These are phyloP conservation scores for Penicillium taxi DNA, from an alignment of 495 filamentous ascomycete genomes.

Conservation along the genomic window DNA sequence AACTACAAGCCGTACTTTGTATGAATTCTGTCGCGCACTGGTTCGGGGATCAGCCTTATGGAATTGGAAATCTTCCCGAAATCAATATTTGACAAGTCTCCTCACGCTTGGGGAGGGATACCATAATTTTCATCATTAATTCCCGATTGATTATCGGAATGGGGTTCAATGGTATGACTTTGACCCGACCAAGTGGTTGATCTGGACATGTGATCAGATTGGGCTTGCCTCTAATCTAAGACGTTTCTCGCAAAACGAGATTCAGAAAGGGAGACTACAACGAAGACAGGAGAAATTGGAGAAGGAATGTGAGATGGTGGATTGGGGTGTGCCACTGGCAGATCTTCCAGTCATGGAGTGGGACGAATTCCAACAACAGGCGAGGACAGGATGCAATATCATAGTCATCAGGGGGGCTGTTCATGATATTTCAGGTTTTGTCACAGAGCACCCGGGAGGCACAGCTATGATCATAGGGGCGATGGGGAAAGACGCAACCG, in stretches of 20 bases:
- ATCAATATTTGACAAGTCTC: constrained; percentile 71
- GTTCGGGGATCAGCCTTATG: constrained; percentile 94
- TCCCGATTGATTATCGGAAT: constrained; percentile 94
- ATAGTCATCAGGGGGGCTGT: constrained; percentile 82
- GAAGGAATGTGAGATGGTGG: constrained; percentile 73
- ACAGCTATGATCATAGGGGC: constrained; percentile 78
- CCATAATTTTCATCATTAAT: constrained; percentile 98
- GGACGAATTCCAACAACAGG: constrained; percentile 80
- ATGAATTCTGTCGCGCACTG: constrained; percentile 97
- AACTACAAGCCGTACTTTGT: constrained; percentile 95
- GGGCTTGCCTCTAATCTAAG: constrained; percentile 88
- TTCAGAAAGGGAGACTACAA: constrained; percentile 91
- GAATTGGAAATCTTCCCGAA: constrained; percentile 88
- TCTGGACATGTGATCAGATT: constrained; percentile 82
- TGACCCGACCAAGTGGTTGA: constrained; percentile 95
- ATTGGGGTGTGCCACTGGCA: constrained; percentile 89
- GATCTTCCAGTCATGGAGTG: constrained; percentile 54
- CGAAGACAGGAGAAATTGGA: constrained; percentile 94
- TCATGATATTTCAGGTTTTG: constrained; percentile 84
- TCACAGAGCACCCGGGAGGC: constrained; percentile 89
- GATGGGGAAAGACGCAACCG: constrained; percentile 90
- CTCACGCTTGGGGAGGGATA: constrained; percentile 66
- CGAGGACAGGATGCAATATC: constrained; percentile 72
- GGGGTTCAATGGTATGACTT: constrained; percentile 93
- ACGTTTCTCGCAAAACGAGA: constrained; percentile 90